Evolutionary conservation across 768 basidiomycete genomes (phyloP).

Genomic region (Termitomyces bulborhizus): DNA sequence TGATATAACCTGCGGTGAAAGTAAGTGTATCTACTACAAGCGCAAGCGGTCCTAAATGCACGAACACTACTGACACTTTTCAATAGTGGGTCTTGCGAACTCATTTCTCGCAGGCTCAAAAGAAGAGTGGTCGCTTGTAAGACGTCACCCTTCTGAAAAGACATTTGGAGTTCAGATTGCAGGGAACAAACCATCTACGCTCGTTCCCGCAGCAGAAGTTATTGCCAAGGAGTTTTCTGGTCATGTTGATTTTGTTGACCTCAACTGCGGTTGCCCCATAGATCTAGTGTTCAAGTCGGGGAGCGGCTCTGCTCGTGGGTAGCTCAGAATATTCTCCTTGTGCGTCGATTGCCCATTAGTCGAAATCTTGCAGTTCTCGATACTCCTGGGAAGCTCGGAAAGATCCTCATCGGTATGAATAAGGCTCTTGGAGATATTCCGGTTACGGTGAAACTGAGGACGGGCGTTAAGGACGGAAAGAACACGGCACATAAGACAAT

Average conservation of each 20-base stretch:
- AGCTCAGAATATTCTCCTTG: not conserved
- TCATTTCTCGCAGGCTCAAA: conserved; percentile 86
- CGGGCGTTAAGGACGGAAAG: conserved; percentile 84
- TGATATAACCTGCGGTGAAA: conserved; percentile 95
- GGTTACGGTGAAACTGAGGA: conserved; percentile 86
- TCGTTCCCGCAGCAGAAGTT: conserved; percentile 79
- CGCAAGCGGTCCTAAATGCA: not conserved
- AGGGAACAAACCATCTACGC: conserved; percentile 74
- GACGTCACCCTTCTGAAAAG: conserved; percentile 81
- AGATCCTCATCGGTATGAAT: conserved; percentile 88
- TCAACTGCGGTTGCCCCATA: conserved; percentile 97
- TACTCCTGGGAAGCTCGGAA: conserved; percentile 73
- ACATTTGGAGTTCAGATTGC: conserved; percentile 92
- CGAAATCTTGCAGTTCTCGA: conserved; percentile 61
- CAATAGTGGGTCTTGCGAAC: conserved; percentile 82
- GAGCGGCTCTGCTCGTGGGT: conserved; percentile 83
- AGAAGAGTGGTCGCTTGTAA: conserved; percentile 92
- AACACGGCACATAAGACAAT: conserved; percentile 90
- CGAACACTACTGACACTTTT: not conserved
- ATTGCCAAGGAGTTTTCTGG: conserved; percentile 62
- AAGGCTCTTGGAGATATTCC: conserved; percentile 86
- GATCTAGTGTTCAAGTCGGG: conserved; percentile 91
- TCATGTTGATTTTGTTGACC: conserved; percentile 83
- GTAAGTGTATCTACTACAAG: conserved; percentile 28
- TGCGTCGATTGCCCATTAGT: not conserved